Percentiles rank a stretch among this genome's conserved stretches.
phyloP scores from a whole-genome alignment of 805 yeast genomes.

The Candida easanensis region DNA sequence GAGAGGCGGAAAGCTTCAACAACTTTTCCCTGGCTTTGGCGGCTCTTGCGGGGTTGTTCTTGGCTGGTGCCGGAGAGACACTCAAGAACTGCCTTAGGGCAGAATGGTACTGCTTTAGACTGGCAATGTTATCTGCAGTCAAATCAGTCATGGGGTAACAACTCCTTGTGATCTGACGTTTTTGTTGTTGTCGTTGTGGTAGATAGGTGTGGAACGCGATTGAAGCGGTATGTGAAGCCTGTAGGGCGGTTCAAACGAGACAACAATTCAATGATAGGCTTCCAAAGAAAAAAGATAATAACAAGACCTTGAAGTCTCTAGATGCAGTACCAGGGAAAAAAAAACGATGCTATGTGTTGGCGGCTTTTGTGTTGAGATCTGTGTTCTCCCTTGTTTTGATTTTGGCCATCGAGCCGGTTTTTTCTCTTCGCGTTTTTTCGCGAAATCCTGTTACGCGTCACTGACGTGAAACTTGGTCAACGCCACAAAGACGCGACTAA shows the following conservation, averaged over 20 bases:
- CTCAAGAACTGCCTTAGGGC: conserved; percentile 26
- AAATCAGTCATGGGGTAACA: conserved; percentile 17
- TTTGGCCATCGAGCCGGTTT: neutral
- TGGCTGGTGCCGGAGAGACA: conserved; percentile 21
- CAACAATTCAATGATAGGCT: too few species aligned
- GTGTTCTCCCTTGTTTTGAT: neutral
- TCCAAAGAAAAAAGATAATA: too few species aligned
- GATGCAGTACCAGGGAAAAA: neutral
- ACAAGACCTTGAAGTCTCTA: too few species aligned
- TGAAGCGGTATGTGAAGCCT: too few species aligned
- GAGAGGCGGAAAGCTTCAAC: conserved; percentile 73
- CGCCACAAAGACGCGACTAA: neutral
- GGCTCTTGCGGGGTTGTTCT: conserved; percentile 48
- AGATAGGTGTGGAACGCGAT: neutral
- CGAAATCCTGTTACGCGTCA: neutral
- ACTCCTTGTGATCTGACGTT: neutral
- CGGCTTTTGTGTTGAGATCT: neutral
- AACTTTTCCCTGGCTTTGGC: conserved; percentile 84
- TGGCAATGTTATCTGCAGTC: conserved; percentile 15
- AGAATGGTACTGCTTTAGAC: conserved; percentile 21
- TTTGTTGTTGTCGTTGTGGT: neutral
- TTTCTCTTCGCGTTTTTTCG: neutral
- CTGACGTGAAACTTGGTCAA: neutral
- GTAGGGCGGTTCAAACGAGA: too few species aligned
- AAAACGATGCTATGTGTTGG: neutral